Evolutionary conservation across 2,329 filamentous ascomycete genomes (phyloP).

Genomic region (Phoma sp.): DNA sequence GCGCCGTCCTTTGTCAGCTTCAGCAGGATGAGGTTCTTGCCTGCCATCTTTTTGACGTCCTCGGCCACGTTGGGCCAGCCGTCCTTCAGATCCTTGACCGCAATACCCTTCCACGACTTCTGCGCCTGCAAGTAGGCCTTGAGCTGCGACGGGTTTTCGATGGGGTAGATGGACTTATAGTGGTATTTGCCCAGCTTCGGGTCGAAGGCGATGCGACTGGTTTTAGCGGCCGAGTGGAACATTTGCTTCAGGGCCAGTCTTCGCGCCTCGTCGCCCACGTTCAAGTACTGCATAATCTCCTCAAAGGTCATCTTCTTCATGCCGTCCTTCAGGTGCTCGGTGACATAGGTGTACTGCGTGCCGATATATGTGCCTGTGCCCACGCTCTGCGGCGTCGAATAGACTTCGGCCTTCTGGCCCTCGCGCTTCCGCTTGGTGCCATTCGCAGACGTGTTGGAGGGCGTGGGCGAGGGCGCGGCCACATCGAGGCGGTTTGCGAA

Average conservation of each 20-base stretch:
- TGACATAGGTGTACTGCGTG: constrained; percentile 86
- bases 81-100: constrained; percentile 91
- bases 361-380: constrained; percentile 80
- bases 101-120: constrained; percentile 78
- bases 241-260: constrained; percentile 67
- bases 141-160: constrained; percentile 77
- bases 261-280: constrained; percentile 68
- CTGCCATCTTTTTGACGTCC: constrained; percentile 78
- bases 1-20: constrained; percentile 89
- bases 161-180: constrained; percentile 84
- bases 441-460: constrained; percentile 46
- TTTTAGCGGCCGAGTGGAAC: constrained; percentile 63
- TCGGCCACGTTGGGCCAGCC: constrained; percentile 88
- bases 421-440: constrained; percentile 63
- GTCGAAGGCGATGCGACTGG: constrained; percentile 67
- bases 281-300: constrained; percentile 82
- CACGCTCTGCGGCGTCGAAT: constrained; percentile 77
- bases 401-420: constrained; percentile 63
- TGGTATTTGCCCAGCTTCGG: constrained; percentile 69
- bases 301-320: constrained; percentile 70
- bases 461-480: constrained; percentile 65
- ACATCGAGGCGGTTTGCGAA: constrained; percentile 35
- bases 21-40: constrained; percentile 79
- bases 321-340: constrained; percentile 67
- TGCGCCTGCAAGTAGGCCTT: constrained; percentile 81